A percentile compares a stretch with the other conserved stretches of the same genome.
phyloP scores from a whole-genome alignment of 169 alveolate species.

The Perkinsus olseni region DNA sequence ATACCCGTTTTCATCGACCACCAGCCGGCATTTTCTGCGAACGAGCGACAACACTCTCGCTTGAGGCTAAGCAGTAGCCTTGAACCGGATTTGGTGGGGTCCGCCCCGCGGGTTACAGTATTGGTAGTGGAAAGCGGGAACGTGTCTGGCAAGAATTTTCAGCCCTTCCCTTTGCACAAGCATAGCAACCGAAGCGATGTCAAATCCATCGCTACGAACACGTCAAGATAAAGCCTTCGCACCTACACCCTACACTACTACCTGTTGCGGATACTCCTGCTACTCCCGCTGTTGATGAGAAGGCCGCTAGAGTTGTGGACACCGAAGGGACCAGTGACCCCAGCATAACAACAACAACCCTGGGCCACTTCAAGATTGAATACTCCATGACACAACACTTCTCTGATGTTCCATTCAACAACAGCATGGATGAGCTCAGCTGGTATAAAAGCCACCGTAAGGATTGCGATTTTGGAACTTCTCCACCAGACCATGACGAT shows the following conservation, averaged over 20 bases:
- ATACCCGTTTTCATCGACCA: no score
- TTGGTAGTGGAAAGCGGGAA: no score
- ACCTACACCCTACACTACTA: background rate
- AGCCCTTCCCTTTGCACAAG: no score
- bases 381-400: background rate
- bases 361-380: background rate
- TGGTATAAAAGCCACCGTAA: background rate
- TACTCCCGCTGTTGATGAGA: background rate
- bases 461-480: background rate
- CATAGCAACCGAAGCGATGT: no score
- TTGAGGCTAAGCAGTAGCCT: no score
- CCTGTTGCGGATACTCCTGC: background rate
- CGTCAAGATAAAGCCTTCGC: no score
- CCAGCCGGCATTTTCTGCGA: no score
- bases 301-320: background rate
- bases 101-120: no score
- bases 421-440: background rate
- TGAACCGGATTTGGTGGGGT: no score
- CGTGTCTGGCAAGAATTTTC: no score
- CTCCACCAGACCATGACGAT: background rate
- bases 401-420: background rate
- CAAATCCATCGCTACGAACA: no score
- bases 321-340: background rate
- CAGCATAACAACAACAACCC: background rate
- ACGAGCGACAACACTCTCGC: no score